Evolutionary conservation across 2,329 filamentous ascomycete genomes (phyloP), one percentile per base, ranked within the genome.

Genomic region (Chaetomiaceae sp.): DNA sequence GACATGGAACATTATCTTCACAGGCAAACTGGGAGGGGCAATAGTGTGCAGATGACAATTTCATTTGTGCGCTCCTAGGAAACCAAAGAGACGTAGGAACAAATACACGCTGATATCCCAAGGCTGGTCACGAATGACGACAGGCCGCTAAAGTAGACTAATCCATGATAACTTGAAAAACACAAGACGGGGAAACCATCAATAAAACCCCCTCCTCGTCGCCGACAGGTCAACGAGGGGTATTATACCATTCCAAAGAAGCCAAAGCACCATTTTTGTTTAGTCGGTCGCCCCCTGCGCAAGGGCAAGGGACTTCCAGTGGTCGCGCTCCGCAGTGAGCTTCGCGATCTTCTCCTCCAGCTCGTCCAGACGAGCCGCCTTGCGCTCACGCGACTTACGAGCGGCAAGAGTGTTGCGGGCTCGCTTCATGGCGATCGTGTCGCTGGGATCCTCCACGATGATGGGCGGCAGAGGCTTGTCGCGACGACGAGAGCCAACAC

Each of bases 371-470:
- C 85, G 81, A 66, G 86, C 78, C 51, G 88, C 83, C 74, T 96
- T 96, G 59, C 89, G 85, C 64, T 89, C 85, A 46, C 92, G 85
- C 53, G 90, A 96, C 73, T 96, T 96, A 59, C 92, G 89, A 62
- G 92, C 92, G 16, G 92, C 92, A 67, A 95, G 80, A 8, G 90
- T 95, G 69, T 96, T 97, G 60, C 90, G 86, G 44, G 90, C 91
- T 67, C 92, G 87, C 83, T 96, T 96, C 77, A 91, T 81, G 17
- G 89, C 89, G n/a, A 86, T 68, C 9, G 79, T 80, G 63, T 96
- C 91, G 37, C 62, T 72, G 1, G 83, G 80, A 60, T 96, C 88
- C 23, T 85, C 81, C 33, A 90, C 80, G 54, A 86, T 73, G 66
- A 96, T 91, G 6, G 85, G 84, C 56, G 87, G 85, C 49, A 95